Evolutionary conservation across 345 rosid genomes (phyloP), one percentile per base, ranked within the genome.

Genomic region (Brassica nigra): DNA sequence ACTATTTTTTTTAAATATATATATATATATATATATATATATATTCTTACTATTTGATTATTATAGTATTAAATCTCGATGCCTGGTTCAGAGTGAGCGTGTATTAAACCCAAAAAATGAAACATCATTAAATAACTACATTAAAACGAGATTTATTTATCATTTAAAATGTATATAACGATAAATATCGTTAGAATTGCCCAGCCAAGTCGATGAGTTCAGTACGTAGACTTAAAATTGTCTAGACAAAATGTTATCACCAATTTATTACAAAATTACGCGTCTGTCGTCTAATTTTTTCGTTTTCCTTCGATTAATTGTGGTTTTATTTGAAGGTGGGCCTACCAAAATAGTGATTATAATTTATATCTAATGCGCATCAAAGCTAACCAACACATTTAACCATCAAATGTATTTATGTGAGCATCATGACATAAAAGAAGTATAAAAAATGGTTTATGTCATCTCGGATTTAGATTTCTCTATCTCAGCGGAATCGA

Each of bases 231-330:
- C 75, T 79, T 79, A 34, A 74, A 47, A 47, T 8, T 74, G 70
- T 73, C 78, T 68, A 23, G 23, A 31, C 54, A 66, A 65, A 14
- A 54, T 58, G 64, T 49, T 23, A 74, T 49, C 70, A 42, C 59
- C 72, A 73, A 79, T 79, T 78, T 73, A 79, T 68, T 73, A 61
- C 78, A 74, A 59, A 4, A n/a, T 79, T 73, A 73, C 54, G 55
- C 82, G 73, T 66, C 15, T 59, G 74, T 66, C 81, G 52, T 66
- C 82, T 65, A 47, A 12, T 57, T 9, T 65, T 36, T 1, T 18
- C 28, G 11, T 42, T 37, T 29, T 14, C 7, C 14, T 71, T 54
- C 42, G 28, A 36, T 64, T 70, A 44, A 57, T 57, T 72, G 62
- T 37, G 33, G 29, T 64, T 64, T 64, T 30, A 71, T 71, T 71